Conservation (phyloP, 352 stramenopile genomes). For the Phytophthora quininea region DNA sequence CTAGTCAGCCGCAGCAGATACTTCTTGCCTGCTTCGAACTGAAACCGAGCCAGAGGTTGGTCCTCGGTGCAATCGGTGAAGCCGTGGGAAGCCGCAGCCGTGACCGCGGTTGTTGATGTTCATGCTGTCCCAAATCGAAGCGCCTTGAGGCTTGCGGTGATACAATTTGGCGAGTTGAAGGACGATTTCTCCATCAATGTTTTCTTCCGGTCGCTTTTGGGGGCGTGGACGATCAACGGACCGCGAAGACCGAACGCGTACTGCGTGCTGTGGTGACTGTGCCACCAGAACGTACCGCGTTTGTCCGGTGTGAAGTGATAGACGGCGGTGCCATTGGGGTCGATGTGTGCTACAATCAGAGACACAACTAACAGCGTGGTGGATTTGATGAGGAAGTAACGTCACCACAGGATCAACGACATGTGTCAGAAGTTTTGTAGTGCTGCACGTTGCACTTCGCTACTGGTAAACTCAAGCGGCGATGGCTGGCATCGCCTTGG, state of each 20-base stretch:
- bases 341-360: background rate
- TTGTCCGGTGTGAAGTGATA: conserved; percentile 41
- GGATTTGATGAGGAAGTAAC: no score
- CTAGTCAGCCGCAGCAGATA: conserved; percentile 13
- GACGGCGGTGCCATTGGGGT: conserved; percentile 21
- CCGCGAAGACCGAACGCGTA: no score
- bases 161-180: no score
- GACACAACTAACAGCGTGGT: no score
- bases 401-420: no score
- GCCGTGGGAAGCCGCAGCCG: conserved; percentile 10
- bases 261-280: no score
- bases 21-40: conserved; percentile 13
- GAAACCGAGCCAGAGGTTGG: conserved; percentile 11
- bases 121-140: no score
- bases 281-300: conserved; percentile 7
- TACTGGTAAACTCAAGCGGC: conserved; percentile 4
- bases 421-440: no score
- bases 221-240: no score
- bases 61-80: conserved; percentile 19
- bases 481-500: conserved; percentile 5
- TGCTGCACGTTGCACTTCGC: background rate
- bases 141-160: no score
- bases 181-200: no score
- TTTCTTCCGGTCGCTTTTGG: no score
- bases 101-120: background rate